Conservation (phyloP, 2,329 filamentous ascomycete species). For the Sphaerulina vaccinii region DNA sequence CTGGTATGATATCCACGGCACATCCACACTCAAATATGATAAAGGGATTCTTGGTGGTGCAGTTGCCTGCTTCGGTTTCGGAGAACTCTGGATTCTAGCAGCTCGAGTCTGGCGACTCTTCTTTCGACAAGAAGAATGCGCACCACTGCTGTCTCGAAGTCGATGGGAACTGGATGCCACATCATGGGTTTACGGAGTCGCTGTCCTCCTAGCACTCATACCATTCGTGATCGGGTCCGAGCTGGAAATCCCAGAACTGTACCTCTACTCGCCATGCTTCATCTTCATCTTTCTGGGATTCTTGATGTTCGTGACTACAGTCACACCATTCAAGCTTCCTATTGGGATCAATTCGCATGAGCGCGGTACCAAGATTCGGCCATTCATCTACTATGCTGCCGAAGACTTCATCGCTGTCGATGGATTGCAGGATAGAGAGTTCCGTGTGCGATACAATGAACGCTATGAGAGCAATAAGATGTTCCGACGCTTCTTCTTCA, state of each 20-base stretch:
- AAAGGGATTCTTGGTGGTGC: slow-evolving; percentile 34
- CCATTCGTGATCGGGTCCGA: slow-evolving; percentile 32
- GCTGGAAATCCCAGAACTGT: slow-evolving; percentile 32
- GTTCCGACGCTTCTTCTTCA: slow-evolving; percentile 34
- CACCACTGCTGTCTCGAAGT: slow-evolving; percentile 32
- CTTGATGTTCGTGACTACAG: slow-evolving; percentile 33
- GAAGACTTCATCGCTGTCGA: slow-evolving; percentile 38
- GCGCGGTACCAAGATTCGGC: slow-evolving; percentile 30
- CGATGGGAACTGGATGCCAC: slow-evolving; percentile 37
- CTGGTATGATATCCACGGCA: slow-evolving; percentile 31
- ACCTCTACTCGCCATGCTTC: slow-evolving; percentile 35
- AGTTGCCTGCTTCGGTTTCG: slow-evolving; percentile 34
- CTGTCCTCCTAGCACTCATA: slow-evolving; percentile 33
- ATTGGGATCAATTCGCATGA: slow-evolving; percentile 37
- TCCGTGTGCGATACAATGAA: slow-evolving; percentile 35
- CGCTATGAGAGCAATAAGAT: slow-evolving; percentile 33
- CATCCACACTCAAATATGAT: slow-evolving; percentile 30
- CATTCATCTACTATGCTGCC: slow-evolving; percentile 37
- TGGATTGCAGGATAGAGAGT: slow-evolving; percentile 35
- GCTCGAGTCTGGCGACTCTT: slow-evolving; percentile 32
- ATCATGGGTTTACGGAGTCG: slow-evolving; percentile 35
- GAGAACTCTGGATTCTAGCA: slow-evolving; percentile 36
- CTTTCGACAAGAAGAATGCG: slow-evolving; percentile 32
- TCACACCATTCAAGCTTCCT: slow-evolving; percentile 34
- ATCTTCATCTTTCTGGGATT: slow-evolving; percentile 35